Base-by-base conservation (phyloP, 352 stramenopile genomes). In the Phytophthora sojae region DNA sequence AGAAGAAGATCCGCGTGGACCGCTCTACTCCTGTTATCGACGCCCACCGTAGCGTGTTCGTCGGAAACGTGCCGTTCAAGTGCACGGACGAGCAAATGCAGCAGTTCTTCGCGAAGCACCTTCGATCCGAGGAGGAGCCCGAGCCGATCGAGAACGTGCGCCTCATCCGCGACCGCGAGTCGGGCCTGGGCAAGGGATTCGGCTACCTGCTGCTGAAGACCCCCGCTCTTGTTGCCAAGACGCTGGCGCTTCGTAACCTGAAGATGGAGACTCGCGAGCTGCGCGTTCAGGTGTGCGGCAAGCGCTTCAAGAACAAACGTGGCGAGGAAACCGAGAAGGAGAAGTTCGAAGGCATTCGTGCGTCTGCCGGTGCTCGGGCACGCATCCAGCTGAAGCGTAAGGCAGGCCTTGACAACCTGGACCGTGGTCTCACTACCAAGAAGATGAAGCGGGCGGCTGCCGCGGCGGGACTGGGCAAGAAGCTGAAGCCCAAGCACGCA, bases 121-220 rank as follows among this genome's bases (percentile, higher is more conserved):
- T 98, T 3, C 73, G 76, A 49, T 88, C 80, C 1, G 84, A 94
- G 39, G 89, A 93, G 21, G 88, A 91, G 53, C 74, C 69, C 0
- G 61, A 79, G 32, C 81, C 82, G 17, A 84, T 98, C 25, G 85
- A 97, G 60, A 96, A 93, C 54, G 91, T 98, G 30, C 88, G 94
- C 19, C 73, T 98, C 39, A 89, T 98, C 54, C 89, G 94, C 47
- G 94, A 98, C 77, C 88, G 86, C 56, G 77, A 88, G n/a, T 96
- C 90, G 1, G 88, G 92, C n/a, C 64, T 94, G 2, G 93, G 93
- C 55, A 98, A 98, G 69, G 94, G 94, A 52, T 97, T 98, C 77
- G 91, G 91, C 17, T 98, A 98, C 69, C 66, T 98, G 57, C 71
- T 97, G 60, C 80, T 98, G 42, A 88, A 87, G 76, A 81, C 81